Conservation (phyloP, 2,329 filamentous ascomycete genomes). For the Paradendryphiella salina region DNA sequence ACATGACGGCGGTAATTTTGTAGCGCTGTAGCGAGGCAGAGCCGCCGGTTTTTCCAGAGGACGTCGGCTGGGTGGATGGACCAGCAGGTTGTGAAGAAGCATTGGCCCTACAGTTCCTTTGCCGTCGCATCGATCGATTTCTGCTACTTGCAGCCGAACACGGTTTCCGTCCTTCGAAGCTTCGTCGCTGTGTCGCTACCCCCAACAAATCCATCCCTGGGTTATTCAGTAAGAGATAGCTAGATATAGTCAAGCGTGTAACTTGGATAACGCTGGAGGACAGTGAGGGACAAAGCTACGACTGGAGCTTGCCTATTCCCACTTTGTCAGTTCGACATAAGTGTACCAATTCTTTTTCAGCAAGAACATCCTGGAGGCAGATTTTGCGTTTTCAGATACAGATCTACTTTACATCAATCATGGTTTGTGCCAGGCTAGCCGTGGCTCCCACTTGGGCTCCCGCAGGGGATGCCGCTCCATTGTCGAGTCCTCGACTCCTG, state of each 20-base stretch:
- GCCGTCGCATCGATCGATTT: no score
- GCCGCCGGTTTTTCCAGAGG: no score
- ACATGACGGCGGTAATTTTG: no score
- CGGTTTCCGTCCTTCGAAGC: background rate
- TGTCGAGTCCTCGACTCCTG: background rate
- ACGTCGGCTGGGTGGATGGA: no score
- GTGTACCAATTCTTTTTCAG: background rate
- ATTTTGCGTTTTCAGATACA: background rate
- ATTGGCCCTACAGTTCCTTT: no score
- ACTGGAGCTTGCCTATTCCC: background rate
- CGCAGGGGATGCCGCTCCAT: background rate
- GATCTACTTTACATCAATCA: background rate
- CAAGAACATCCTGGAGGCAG: background rate
- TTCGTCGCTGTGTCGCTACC: background rate
- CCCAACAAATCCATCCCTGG: background rate
- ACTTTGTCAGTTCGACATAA: background rate
- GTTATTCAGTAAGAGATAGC: background rate
- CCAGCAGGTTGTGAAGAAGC: no score
- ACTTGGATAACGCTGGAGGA: background rate
- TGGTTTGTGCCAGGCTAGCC: background rate
- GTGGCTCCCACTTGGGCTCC: background rate
- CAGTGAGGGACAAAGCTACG: background rate
- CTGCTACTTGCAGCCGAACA: no score
- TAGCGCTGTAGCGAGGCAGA: no score
- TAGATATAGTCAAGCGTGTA: background rate